phyloP scores from a whole-genome alignment of 257 asterid species.

The Hygrophila difformis region DNA sequence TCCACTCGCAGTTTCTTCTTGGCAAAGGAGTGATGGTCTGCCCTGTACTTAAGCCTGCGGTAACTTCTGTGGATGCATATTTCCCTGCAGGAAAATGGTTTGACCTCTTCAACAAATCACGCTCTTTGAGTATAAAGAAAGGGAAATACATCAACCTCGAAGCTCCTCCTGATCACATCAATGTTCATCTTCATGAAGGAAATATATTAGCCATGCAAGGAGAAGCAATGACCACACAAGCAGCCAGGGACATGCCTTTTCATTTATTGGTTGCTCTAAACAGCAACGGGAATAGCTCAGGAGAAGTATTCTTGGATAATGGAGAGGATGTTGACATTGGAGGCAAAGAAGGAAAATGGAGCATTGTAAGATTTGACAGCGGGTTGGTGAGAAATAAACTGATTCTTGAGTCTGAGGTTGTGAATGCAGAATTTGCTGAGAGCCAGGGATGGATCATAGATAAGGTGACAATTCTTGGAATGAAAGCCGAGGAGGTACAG shows the following conservation, averaged over 20 bases:
- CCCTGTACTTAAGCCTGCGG: conserved; percentile 39
- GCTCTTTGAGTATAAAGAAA: conserved; percentile 15
- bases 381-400: conserved; percentile 16
- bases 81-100: conserved; percentile 64
- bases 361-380: conserved; percentile 21
- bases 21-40: conserved; percentile 53
- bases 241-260: conserved; percentile 38
- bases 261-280: conserved; percentile 33
- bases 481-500: conserved; percentile 12
- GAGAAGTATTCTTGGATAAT: conserved; percentile 51
- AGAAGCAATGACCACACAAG: conserved; percentile 45
- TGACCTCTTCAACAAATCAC: conserved; percentile 42
- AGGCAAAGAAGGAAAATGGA: conserved; percentile 35
- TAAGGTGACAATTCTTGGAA: conserved; percentile 29
- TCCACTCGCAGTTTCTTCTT: conserved; percentile 43
- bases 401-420: conserved; percentile 29
- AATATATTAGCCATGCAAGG: conserved; percentile 48
- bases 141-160: conserved; percentile 31
- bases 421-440: conserved; percentile 31
- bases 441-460: conserved; percentile 27
- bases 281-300: conserved; percentile 19
- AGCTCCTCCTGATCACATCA: conserved; percentile 45
- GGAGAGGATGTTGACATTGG: conserved; percentile 49
- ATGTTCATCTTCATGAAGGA: conserved; percentile 45
- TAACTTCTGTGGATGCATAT: conserved; percentile 39